phyloP scores from a whole-genome alignment of 352 stramenopile species.

The Elongisporangium prolatum region DNA sequence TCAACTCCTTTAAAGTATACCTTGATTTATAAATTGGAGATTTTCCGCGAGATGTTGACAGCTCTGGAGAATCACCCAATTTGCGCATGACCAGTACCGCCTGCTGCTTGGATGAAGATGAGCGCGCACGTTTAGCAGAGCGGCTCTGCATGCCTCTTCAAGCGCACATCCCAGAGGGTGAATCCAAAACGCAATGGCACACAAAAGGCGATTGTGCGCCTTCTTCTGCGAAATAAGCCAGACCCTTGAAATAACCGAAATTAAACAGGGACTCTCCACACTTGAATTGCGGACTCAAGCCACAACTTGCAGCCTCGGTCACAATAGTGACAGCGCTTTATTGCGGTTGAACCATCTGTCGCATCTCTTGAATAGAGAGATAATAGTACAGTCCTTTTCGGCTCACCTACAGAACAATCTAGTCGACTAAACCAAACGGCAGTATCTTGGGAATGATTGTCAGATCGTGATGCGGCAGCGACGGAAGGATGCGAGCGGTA shows the following conservation, averaged over 20 bases:
- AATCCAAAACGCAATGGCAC: neutral
- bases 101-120: neutral
- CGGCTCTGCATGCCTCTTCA: neutral
- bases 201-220: neutral
- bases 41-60: neutral
- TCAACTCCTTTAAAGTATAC: neutral
- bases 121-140: neutral
- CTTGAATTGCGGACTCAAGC: neutral
- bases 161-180: neutral
- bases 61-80: neutral
- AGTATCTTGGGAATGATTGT: neutral
- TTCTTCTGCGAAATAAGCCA: neutral
- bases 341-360: neutral
- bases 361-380: neutral
- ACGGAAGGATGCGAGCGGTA: neutral
- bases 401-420: too few relatives aligned
- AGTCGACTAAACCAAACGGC: neutral
- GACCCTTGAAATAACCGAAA: neutral
- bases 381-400: too few relatives aligned
- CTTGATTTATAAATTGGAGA: neutral
- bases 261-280: neutral
- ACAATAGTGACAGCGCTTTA: neutral
- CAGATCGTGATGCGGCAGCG: neutral
- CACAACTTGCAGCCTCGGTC: too few relatives aligned
- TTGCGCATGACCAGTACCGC: neutral